A percentile compares a stretch with the other conserved stretches of the same genome.
These are phyloP conservation scores for Arachis hypogaea DNA, from an alignment of 306 rosid genomes.

Conservation along the genomic window DNA sequence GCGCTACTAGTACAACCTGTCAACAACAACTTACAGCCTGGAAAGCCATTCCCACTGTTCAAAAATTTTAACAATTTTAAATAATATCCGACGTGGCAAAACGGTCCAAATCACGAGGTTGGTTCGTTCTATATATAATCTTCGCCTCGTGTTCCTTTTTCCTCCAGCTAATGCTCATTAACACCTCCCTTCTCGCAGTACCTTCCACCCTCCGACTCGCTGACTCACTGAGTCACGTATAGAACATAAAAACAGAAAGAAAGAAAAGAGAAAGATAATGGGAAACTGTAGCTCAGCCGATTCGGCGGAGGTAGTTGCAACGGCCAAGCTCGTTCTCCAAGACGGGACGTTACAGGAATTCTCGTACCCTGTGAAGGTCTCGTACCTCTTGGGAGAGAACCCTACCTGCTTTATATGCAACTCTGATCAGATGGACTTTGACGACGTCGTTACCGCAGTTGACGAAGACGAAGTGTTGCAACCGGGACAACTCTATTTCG, in stretches of 20 bases:
- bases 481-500: conserved; percentile 86
- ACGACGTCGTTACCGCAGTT: conserved; percentile 67
- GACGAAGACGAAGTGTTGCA: conserved; percentile 68
- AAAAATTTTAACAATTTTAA: neutral
- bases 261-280: conserved; percentile 39
- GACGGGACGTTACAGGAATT: conserved; percentile 76
- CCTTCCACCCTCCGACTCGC: neutral
- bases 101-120: neutral
- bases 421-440: conserved; percentile 94
- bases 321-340: conserved; percentile 70
- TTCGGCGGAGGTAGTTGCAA: conserved; percentile 61
- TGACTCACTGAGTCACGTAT: conserved; percentile 8
- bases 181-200: neutral
- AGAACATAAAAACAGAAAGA: neutral
- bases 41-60: conserved; percentile 49
- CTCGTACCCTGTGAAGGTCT: conserved; percentile 69
- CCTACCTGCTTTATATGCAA: conserved; percentile 78
- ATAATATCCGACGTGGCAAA: conserved; percentile 55
- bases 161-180: neutral
- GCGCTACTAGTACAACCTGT: conserved; percentile 66
- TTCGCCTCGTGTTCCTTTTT: neutral
- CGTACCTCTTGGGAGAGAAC: conserved; percentile 62
- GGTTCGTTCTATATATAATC: conserved; percentile 35
- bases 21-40: conserved; percentile 91
- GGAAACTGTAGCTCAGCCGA: conserved; percentile 76